Evolutionary conservation across 768 basidiomycete species (phyloP), one percentile per base, ranked within the genome.

Genomic region (Pulveroboletus frians): DNA sequence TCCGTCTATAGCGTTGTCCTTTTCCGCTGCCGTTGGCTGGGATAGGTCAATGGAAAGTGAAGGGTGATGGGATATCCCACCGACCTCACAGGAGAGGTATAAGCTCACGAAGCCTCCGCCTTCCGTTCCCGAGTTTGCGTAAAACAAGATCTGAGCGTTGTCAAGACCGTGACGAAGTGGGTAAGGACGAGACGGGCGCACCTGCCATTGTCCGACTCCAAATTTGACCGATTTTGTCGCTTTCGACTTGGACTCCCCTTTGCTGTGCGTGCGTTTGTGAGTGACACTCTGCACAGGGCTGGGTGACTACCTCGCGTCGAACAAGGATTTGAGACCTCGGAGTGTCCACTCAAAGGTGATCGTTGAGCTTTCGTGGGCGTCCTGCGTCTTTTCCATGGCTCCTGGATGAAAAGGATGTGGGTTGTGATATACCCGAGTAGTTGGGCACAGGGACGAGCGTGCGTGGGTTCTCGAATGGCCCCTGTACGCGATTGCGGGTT

Each of bases 1-100:
- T 59, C 83, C 82, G 39, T 79, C 73, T 26, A 84, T 65, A 2
- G 83, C 77, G 13, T 67, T 74, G 49, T 89, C 86, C 51, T 78
- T 84, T 69, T 93, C 90, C 57, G 84, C 81, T 18, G 75, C 65
- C 0, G 88, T 89, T 13, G 90, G 91, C 88, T 91, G 53, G 50
- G 32, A 44, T 8, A 1, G 23, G 47, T 66, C 30, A 56, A 21
- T 18, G 32, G 34, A 55, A 18, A 32, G 20, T 35, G 14, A n/a
- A 20, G 1, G 37, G n/a, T n/a, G 32, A 29, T 39, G 11, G 15
- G 17, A 10, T 3, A 15, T 23, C 4, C 15, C 62, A 59, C 80
- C 45, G 49, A 89, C 89, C 72, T 91, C 88, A 52, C 89, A 90
- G 9, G 85, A 85, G 20, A 92, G 74, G 65, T 89, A 92, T 36